phyloP scores from a whole-genome alignment of 1,139 yeast species.

The Candida sojae region DNA sequence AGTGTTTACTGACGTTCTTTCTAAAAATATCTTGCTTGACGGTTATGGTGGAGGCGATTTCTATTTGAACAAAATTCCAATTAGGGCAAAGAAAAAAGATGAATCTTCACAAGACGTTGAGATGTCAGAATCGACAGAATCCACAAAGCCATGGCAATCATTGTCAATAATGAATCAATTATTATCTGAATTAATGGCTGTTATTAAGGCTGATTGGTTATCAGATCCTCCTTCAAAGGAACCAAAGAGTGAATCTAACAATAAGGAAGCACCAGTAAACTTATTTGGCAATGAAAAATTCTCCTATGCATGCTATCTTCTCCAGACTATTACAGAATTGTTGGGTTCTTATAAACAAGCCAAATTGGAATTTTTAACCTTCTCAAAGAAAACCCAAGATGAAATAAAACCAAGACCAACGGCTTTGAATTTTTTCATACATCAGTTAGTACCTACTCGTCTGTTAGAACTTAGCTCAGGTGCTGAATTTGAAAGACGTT shows the following conservation, averaged over 20 bases:
- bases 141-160: constrained; percentile 23
- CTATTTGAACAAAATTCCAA: constrained; percentile 18
- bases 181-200: constrained; percentile 63
- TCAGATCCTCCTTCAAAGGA: constrained; percentile 27
- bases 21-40: constrained; percentile 49
- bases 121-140: constrained; percentile 23
- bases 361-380: constrained; percentile 80
- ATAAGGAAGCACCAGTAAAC: constrained; percentile 21
- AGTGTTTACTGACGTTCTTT: constrained; percentile 53
- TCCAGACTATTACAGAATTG: constrained; percentile 71
- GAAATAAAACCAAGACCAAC: constrained; percentile 65
- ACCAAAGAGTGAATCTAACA: constrained; percentile 15
- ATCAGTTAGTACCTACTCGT: constrained; percentile 68
- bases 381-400: constrained; percentile 49
- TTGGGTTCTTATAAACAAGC: constrained; percentile 78
- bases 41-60: constrained; percentile 41
- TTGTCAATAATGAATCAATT: constrained; percentile 66
- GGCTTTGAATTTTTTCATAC: constrained; percentile 73
- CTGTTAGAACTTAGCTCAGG: constrained; percentile 34
- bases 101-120: constrained; percentile 29
- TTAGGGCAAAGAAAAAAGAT: constrained; percentile 16
- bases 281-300: constrained; percentile 48
- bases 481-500: constrained; percentile 37
- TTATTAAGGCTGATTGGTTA: constrained; percentile 53
- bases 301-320: constrained; percentile 65